A percentile compares a stretch with the other conserved stretches of the same genome.
phyloP scores from a whole-genome alignment of 306 rosid species.

The Dicorynia guianensis region DNA sequence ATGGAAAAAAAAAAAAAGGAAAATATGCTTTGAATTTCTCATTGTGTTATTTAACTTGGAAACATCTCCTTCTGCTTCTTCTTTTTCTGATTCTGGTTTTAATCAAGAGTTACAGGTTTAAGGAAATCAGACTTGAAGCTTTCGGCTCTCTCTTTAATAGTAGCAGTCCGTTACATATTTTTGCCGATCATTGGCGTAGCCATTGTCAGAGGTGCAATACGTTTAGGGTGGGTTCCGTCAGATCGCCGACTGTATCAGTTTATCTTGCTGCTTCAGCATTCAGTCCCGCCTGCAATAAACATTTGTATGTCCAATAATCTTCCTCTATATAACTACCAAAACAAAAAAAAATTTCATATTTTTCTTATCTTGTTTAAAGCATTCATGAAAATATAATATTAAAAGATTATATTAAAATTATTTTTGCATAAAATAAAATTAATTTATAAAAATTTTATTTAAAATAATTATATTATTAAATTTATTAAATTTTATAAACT shows the following conservation, averaged over 20 bases:
- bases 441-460: no score
- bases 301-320: conserved; percentile 41
- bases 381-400: neutral
- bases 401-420: no score
- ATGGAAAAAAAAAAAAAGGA: neutral
- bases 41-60: no score
- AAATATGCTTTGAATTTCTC: no score
- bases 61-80: neutral
- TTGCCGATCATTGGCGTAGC: conserved; percentile 55
- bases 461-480: no score
- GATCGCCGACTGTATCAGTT: conserved; percentile 58
- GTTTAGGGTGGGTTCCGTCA: conserved; percentile 44
- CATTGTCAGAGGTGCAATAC: conserved; percentile 51
- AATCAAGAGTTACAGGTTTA: neutral
- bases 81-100: neutral
- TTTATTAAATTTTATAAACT: no score
- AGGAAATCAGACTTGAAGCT: conserved; percentile 50
- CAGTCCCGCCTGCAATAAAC: conserved; percentile 63
- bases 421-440: no score
- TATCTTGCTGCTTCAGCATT: conserved; percentile 59
- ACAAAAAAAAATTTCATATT: no score
- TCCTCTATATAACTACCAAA: neutral
- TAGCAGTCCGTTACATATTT: conserved; percentile 49
- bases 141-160: conserved; percentile 41
- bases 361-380: no score